Conservation (phyloP, 2,329 filamentous ascomycete species). For the Fusarium nanum region DNA sequence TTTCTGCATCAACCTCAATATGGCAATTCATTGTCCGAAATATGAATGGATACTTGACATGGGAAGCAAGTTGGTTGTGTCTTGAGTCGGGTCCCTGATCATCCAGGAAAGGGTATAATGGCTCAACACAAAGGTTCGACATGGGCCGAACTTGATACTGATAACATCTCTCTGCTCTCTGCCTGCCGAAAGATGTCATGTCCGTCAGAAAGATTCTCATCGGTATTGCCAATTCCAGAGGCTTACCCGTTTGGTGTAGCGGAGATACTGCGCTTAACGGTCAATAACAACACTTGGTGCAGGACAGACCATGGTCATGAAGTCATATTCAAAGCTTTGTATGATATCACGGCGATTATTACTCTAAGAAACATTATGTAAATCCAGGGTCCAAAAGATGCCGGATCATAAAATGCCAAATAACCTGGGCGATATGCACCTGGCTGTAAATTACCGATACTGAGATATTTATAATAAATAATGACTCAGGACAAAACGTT, state of each 20-base stretch:
- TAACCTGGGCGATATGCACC: neutral
- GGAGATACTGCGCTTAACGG: slow-evolving; percentile 28
- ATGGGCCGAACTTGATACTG: neutral
- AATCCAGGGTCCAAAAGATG: neutral
- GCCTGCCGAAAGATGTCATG: slow-evolving; percentile 17
- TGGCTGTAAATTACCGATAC: neutral
- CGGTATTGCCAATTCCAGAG: slow-evolving; percentile 22
- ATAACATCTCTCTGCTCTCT: slow-evolving; percentile 3
- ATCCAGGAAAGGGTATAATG: slow-evolving; percentile 9
- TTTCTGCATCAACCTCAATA: slow-evolving; percentile 14
- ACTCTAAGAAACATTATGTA: neutral
- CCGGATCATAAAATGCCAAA: neutral
- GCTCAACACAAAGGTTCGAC: slow-evolving; percentile 6
- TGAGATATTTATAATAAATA: neutral
- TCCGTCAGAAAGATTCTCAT: slow-evolving; percentile 4
- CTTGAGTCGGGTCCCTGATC: neutral
- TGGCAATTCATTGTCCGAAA: slow-evolving; percentile 4
- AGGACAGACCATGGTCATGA: slow-evolving; percentile 1
- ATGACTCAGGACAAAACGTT: neutral
- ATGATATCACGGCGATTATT: neutral
- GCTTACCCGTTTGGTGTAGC: slow-evolving; percentile 16
- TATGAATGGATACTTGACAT: neutral
- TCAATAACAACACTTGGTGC: slow-evolving; percentile 9
- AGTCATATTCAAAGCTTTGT: slow-evolving; percentile 1
- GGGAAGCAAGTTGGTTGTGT: neutral